These are phyloP conservation scores for Ceratocystis ficicola DNA, from an alignment of 2,329 filamentous ascomycete genomes.

Conservation along the genomic window DNA sequence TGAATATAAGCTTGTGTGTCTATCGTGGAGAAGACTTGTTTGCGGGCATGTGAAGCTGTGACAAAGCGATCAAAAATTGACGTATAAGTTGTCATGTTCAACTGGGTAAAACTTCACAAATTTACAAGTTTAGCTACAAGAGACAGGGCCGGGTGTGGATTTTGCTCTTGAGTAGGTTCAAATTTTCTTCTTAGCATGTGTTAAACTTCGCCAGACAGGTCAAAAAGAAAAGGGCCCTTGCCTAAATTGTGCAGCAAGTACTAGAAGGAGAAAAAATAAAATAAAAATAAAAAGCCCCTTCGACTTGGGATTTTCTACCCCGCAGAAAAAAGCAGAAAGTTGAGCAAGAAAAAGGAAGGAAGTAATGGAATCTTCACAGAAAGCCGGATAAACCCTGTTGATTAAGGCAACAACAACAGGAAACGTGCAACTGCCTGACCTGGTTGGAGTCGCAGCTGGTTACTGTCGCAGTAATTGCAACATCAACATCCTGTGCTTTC, in stretches of 20 bases:
- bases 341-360: background rate
- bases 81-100: too few species aligned
- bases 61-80: too few species aligned
- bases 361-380: background rate
- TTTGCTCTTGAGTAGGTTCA: background rate
- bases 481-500: slow-evolving; percentile 4
- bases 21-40: too few species aligned
- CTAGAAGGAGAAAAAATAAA: background rate
- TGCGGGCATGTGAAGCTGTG: too few species aligned
- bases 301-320: background rate
- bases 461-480: slow-evolving; percentile 1
- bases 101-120: too few species aligned
- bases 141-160: background rate
- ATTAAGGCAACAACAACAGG: background rate
- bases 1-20: background rate
- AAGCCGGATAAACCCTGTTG: background rate
- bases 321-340: background rate
- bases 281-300: background rate
- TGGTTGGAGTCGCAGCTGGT: background rate
- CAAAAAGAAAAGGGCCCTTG: background rate
- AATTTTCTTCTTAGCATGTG: background rate
- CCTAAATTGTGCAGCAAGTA: background rate
- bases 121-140: background rate
- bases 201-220: background rate
- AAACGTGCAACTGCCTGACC: background rate